These are phyloP conservation scores for Saccharomycopsis fodiens DNA, from an alignment of 805 yeast genomes.

Conservation along the genomic window DNA sequence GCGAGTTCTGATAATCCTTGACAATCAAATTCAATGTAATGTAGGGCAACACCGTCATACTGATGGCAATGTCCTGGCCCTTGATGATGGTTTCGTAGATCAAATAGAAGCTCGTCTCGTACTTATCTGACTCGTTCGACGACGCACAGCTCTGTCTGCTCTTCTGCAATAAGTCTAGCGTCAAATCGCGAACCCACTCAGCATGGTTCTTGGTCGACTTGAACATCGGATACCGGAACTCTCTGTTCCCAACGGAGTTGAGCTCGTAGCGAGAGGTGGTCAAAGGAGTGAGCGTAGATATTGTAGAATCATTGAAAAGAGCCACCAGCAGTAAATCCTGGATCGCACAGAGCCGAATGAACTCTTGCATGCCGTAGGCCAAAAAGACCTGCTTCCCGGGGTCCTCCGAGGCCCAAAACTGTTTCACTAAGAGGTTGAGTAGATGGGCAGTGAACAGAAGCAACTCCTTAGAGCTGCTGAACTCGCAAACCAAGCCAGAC, in stretches of 20 bases:
- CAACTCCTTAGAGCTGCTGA: conserved; percentile 49
- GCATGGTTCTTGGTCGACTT: conserved; percentile 46
- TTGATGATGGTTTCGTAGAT: conserved; percentile 59
- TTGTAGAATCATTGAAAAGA: conserved; percentile 50
- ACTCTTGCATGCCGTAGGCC: conserved; percentile 86
- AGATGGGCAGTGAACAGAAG: conserved; percentile 10
- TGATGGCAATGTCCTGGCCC: conserved; percentile 61
- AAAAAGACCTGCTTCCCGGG: conserved; percentile 77
- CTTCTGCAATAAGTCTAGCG: conserved; percentile 56
- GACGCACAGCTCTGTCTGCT: conserved; percentile 11
- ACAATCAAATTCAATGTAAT: conserved; percentile 58
- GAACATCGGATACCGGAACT: conserved; percentile 58
- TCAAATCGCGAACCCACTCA: conserved; percentile 65
- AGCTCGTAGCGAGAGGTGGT: conserved; percentile 64
- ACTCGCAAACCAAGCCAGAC: conserved; percentile 49
- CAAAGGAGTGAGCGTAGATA: conserved; percentile 69
- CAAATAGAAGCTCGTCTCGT: conserved; percentile 41
- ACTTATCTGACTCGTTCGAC: conserved; percentile 23
- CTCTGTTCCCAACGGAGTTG: conserved; percentile 42
- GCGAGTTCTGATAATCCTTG: conserved; percentile 32
- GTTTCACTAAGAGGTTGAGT: conserved; percentile 56
- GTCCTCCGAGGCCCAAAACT: conserved; percentile 85
- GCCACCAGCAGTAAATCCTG: conserved; percentile 29
- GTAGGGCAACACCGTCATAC: conserved; percentile 71
- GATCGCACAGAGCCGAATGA: conserved; percentile 46